These are phyloP conservation scores for Backusella mclennaniae DNA, from an alignment of 192 early-diverging fungal species.

Conservation along the genomic window DNA sequence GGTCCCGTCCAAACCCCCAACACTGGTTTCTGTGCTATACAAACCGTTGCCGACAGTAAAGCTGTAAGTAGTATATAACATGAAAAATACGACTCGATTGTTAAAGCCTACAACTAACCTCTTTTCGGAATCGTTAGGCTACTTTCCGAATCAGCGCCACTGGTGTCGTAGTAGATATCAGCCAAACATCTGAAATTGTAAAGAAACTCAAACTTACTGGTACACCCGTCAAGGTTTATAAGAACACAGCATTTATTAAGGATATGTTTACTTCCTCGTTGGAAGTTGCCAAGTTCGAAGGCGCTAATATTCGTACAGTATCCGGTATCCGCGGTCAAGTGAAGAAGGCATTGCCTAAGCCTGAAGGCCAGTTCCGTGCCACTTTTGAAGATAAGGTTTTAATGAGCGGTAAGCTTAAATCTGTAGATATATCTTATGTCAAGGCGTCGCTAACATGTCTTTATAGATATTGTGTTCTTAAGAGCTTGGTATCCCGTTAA, in stretches of 20 bases:
- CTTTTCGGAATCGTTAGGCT: slow-evolving; percentile 25
- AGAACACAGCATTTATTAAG: slow-evolving; percentile 96
- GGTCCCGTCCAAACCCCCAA: slow-evolving; percentile 94
- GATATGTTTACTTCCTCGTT: slow-evolving; percentile 97
- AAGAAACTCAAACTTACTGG: slow-evolving; percentile 99
- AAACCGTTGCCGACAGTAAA: slow-evolving; percentile 62
- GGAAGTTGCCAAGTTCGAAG: slow-evolving; percentile 98
- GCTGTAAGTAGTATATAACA: slow-evolving; percentile 31
- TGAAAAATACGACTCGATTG: background rate
- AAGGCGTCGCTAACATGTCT: background rate
- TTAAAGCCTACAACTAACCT: background rate
- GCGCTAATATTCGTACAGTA: slow-evolving; percentile 93
- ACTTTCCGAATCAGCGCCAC: slow-evolving; percentile 95
- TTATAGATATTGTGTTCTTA: slow-evolving; percentile 94
- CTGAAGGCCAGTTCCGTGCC: slow-evolving; percentile 91
- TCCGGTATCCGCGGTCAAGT: slow-evolving; percentile 97
- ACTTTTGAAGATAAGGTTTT: slow-evolving; percentile 98
- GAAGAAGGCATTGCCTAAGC: slow-evolving; percentile 84
- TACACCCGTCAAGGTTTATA: slow-evolving; percentile 90
- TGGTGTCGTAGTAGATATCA: slow-evolving; percentile 91
- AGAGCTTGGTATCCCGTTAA: slow-evolving; percentile 96
- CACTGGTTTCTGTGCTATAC: slow-evolving; percentile 94
- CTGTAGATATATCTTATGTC: background rate
- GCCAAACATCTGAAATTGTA: slow-evolving; percentile 91
- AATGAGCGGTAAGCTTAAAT: slow-evolving; percentile 68